A percentile compares a stretch with the other conserved stretches of the same genome.
Evolutionary conservation across 306 rosid genomes (phyloP).

Genomic region (Ormosia emarginata): DNA sequence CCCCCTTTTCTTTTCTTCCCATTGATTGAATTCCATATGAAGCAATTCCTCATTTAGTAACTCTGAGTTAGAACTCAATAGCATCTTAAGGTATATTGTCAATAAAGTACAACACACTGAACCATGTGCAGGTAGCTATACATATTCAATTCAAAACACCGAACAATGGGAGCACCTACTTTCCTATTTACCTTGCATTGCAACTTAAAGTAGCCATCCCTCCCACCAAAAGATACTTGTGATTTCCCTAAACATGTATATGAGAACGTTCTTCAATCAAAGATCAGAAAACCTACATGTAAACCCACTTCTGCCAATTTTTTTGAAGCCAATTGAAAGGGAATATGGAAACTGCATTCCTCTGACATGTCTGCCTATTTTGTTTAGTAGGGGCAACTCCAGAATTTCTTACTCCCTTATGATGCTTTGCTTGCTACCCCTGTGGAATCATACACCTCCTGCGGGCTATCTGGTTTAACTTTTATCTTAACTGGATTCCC

Average conservation of each 20-base stretch:
- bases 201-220: background rate
- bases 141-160: background rate
- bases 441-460: slow-evolving; percentile 20
- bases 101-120: background rate
- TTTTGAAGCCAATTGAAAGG: slow-evolving; percentile 34
- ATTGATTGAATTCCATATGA: background rate
- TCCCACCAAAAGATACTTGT: background rate
- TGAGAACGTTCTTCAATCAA: background rate
- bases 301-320: slow-evolving; percentile 29
- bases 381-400: slow-evolving; percentile 29
- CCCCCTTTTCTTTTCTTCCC: background rate
- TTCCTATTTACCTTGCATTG: background rate
- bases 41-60: background rate
- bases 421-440: slow-evolving; percentile 26
- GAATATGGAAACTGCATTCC: slow-evolving; percentile 3
- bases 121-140: background rate
- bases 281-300: slow-evolving; percentile 15
- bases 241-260: background rate
- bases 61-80: background rate
- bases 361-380: slow-evolving; percentile 9
- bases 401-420: slow-evolving; percentile 9
- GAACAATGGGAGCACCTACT: background rate
- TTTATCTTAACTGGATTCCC: slow-evolving; percentile 92
- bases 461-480: slow-evolving; percentile 52
- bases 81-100: background rate